phyloP scores from a whole-genome alignment of 2,329 filamentous ascomycete species.

The Trichophyton mentagrophytes region DNA sequence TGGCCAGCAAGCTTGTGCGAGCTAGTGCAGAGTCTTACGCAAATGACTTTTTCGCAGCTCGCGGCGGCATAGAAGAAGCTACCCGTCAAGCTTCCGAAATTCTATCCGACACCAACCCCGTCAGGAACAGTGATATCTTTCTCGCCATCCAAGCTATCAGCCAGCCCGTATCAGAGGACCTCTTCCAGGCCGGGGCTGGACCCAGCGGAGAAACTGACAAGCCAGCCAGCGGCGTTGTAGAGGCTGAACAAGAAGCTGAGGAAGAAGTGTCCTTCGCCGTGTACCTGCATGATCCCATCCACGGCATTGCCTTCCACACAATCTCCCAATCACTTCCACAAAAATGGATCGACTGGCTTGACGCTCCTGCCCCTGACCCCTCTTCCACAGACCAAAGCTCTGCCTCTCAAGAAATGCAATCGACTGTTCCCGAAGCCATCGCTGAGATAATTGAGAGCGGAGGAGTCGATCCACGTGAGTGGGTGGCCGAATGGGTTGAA shows the following conservation, averaged over 20 bases:
- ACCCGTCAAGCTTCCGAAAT: conserved; percentile 67
- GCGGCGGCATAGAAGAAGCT: conserved; percentile 68
- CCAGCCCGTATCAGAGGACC: conserved; percentile 48
- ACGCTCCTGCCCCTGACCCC: conserved; percentile 45
- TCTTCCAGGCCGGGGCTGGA: conserved; percentile 49
- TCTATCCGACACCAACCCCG: conserved; percentile 72
- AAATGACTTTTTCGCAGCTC: conserved; percentile 64
- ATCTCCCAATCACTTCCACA: conserved; percentile 72
- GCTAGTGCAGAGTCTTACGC: conserved; percentile 83
- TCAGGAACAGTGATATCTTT: conserved; percentile 88
- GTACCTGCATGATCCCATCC: conserved; percentile 73
- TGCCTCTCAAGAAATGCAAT: conserved; percentile 19
- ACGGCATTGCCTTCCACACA: conserved; percentile 74
- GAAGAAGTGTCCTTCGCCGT: conserved; percentile 65
- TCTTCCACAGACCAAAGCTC: conserved; percentile 21
- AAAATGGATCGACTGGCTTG: conserved; percentile 84
- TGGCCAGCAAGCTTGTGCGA: conserved; percentile 82
- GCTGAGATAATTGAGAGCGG: conserved; percentile 62
- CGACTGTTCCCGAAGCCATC: conserved; percentile 59
- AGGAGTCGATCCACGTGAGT: conserved; percentile 83
- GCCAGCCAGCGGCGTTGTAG: conserved; percentile 22
- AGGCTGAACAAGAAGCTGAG: conserved; percentile 24
- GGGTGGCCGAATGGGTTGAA: conserved; percentile 96
- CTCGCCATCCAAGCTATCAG: conserved; percentile 81
- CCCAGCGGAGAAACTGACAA: conserved; percentile 24